Evolutionary conservation across 2,329 filamentous ascomycete species (phyloP).

Genomic region (Ophiognomonia clavigignenti-juglandacearum): DNA sequence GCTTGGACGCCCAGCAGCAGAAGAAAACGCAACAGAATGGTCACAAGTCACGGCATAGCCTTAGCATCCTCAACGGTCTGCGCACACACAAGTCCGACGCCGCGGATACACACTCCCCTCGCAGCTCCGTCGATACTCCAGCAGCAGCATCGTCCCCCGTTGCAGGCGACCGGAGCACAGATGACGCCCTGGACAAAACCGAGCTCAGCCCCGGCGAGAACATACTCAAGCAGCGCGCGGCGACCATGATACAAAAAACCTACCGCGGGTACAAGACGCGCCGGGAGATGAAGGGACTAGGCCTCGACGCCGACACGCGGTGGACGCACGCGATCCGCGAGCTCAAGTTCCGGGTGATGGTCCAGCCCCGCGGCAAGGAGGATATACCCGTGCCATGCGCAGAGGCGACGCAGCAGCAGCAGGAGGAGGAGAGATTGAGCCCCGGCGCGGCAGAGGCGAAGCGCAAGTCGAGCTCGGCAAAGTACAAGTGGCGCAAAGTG

Average conservation of each 20-base stretch:
- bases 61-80: constrained; percentile 18
- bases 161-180: neutral
- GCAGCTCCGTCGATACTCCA: constrained; percentile 5
- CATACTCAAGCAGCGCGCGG: constrained; percentile 37
- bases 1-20: constrained; percentile 2
- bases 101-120: constrained; percentile 1
- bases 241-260: constrained; percentile 60
- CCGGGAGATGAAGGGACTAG: constrained; percentile 64
- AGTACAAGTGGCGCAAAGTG: constrained; percentile 70
- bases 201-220: constrained; percentile 17
- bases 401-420: constrained; percentile 11
- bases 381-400: constrained; percentile 17
- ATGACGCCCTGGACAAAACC: constrained; percentile 2
- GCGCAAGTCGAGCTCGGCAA: constrained; percentile 37
- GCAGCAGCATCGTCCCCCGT: constrained; percentile 5
- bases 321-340: constrained; percentile 65
- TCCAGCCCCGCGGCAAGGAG: constrained; percentile 35
- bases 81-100: constrained; percentile 2
- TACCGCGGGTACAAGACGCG: constrained; percentile 74
- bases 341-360: constrained; percentile 48
- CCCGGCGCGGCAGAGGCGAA: constrained; percentile 13
- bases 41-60: constrained; percentile 17
- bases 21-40: too few relatives aligned
- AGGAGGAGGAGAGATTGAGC: constrained; percentile 5
- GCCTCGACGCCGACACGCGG: constrained; percentile 63